Evolutionary conservation across 2,329 filamentous ascomycete species (phyloP).

Genomic region (Nemania sp.): DNA sequence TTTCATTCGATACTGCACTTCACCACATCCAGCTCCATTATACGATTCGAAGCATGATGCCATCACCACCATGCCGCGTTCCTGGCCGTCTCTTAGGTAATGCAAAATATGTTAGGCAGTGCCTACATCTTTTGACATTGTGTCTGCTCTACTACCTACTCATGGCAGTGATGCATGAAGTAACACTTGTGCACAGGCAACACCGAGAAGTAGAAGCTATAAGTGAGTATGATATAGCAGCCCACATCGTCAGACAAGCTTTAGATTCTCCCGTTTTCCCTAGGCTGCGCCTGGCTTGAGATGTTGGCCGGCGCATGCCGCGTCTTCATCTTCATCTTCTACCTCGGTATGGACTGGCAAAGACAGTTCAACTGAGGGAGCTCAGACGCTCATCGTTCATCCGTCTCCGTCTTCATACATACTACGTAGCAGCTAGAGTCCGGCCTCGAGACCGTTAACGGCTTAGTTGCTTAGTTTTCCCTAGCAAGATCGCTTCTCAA

Average conservation of each 20-base stretch:
- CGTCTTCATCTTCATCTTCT: too few species aligned
- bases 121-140: neutral
- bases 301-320: too few species aligned
- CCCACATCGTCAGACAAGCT: too few species aligned
- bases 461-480: neutral
- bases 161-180: constrained; percentile 8
- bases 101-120: neutral
- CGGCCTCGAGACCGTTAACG: neutral
- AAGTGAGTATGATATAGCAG: too few species aligned
- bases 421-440: neutral
- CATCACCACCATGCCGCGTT: constrained; percentile 2
- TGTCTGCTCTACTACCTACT: constrained; percentile 1
- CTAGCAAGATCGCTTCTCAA: constrained; percentile 5
- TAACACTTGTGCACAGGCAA: constrained; percentile 15
- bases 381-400: neutral
- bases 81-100: neutral
- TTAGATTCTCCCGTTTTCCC: too few species aligned
- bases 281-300: too few species aligned
- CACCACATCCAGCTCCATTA: neutral
- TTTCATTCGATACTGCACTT: constrained; percentile 10
- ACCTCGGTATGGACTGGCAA: neutral
- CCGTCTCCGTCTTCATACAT: neutral
- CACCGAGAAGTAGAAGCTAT: constrained; percentile 18
- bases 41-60: neutral
- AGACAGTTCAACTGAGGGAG: constrained; percentile 5